Conservation (phyloP, 2,329 filamentous ascomycete species). For the Hymenoscyphus occultus region DNA sequence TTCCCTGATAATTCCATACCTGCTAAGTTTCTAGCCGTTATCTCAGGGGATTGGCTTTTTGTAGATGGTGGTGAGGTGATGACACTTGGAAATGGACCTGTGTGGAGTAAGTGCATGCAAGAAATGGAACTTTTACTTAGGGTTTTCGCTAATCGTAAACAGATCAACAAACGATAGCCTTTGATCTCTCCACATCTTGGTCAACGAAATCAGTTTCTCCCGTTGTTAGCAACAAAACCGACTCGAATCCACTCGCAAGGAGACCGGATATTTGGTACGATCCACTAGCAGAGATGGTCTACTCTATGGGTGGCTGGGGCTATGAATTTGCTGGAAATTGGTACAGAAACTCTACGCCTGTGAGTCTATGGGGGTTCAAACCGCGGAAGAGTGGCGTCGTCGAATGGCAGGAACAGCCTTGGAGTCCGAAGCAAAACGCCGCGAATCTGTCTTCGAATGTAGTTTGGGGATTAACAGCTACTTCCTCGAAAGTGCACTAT, state of each 20-base stretch:
- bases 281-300: conserved; percentile 12
- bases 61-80: conserved; percentile 7
- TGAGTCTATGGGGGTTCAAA: not conserved
- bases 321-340: conserved; percentile 4
- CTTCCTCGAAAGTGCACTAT: not conserved
- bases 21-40: not conserved
- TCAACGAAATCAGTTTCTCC: conserved; percentile 5
- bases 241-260: not conserved
- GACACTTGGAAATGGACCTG: not conserved
- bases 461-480: not conserved
- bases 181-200: conserved; percentile 17
- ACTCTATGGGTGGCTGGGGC: conserved; percentile 12
- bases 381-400: not conserved
- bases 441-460: not conserved
- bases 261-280: conserved; percentile 18
- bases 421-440: not conserved
- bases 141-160: not conserved
- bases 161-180: conserved; percentile 16
- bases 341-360: not conserved
- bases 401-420: not conserved
- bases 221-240: not conserved
- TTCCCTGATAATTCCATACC: not conserved
- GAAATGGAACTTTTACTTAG: not conserved
- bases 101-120: not conserved
- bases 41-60: conserved; percentile 2